These are phyloP conservation scores for Moricandia arvensis DNA, from an alignment of 345 rosid species.

Conservation along the genomic window DNA sequence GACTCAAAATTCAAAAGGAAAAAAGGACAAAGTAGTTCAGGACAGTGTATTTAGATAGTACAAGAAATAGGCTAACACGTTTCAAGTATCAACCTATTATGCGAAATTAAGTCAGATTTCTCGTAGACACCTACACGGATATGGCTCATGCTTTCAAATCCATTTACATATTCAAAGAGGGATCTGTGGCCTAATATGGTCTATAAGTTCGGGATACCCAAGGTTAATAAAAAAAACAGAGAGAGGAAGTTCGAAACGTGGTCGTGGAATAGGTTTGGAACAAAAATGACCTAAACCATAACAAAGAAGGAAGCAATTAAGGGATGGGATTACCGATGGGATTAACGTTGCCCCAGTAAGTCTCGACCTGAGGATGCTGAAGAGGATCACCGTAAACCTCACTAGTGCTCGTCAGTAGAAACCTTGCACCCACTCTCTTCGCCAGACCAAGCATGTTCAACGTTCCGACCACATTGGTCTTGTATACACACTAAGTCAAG, in stretches of 20 bases:
- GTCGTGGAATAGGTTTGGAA: background rate
- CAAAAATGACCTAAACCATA: background rate
- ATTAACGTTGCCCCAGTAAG: slow-evolving; percentile 90
- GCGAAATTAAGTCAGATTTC: no score
- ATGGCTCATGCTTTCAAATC: no score
- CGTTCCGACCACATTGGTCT: slow-evolving; percentile 85
- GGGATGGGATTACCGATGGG: slow-evolving; percentile 56
- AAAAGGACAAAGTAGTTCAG: slow-evolving; percentile 5
- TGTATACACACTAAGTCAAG: slow-evolving; percentile 45
- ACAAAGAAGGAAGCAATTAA: background rate
- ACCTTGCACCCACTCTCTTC: slow-evolving; percentile 76
- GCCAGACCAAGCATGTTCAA: slow-evolving; percentile 87
- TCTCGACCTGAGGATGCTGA: slow-evolving; percentile 83
- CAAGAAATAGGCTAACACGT: no score
- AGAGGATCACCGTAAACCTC: slow-evolving; percentile 89
- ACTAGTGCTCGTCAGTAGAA: slow-evolving; percentile 82
- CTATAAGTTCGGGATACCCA: no score
- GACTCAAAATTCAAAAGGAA: slow-evolving; percentile 15
- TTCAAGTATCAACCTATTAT: no score
- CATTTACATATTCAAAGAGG: no score
- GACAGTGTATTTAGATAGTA: no score
- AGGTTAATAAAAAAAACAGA: no score
- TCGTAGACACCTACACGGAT: no score
- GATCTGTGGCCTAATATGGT: no score
- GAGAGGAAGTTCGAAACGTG: slow-evolving; percentile 5